Conservation (phyloP, 2,329 filamentous ascomycete species). For the Botrytis pseudocinerea region DNA sequence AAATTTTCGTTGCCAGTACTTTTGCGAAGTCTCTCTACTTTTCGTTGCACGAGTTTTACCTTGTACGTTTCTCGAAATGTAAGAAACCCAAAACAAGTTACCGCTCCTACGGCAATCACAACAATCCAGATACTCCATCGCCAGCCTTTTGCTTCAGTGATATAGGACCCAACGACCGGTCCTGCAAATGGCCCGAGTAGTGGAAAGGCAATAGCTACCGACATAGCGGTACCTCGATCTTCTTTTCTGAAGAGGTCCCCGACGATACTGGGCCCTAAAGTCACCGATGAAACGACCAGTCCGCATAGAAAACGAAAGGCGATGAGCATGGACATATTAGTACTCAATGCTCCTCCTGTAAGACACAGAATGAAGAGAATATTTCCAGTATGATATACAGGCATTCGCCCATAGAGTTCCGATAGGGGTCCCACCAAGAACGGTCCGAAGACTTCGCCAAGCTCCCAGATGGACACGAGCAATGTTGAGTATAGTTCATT, state of each 20-base stretch:
- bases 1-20: slow-evolving; percentile 5
- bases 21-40: slow-evolving; percentile 10
- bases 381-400: slow-evolving; percentile 3
- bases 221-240: slow-evolving; percentile 18
- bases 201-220: slow-evolving; percentile 9
- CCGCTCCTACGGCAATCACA: slow-evolving; percentile 30
- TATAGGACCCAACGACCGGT: slow-evolving; percentile 40
- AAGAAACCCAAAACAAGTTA: slow-evolving; percentile 6
- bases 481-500: background rate
- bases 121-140: slow-evolving; percentile 44
- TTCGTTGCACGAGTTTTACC: background rate
- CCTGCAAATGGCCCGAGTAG: slow-evolving; percentile 41
- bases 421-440: background rate
- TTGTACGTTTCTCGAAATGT: slow-evolving; percentile 18
- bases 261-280: slow-evolving; percentile 7
- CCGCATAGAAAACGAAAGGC: slow-evolving; percentile 17
- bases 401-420: slow-evolving; percentile 5
- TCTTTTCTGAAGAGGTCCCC: slow-evolving; percentile 18
- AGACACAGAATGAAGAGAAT: background rate
- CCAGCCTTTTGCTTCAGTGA: slow-evolving; percentile 40
- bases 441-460: slow-evolving; percentile 14
- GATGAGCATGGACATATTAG: slow-evolving; percentile 6
- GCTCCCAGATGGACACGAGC: slow-evolving; percentile 19
- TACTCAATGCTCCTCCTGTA: background rate
- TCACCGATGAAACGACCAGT: background rate